Evolutionary conservation across 2,329 filamentous ascomycete species (phyloP).

Genomic region (Aspergillus floridensis): DNA sequence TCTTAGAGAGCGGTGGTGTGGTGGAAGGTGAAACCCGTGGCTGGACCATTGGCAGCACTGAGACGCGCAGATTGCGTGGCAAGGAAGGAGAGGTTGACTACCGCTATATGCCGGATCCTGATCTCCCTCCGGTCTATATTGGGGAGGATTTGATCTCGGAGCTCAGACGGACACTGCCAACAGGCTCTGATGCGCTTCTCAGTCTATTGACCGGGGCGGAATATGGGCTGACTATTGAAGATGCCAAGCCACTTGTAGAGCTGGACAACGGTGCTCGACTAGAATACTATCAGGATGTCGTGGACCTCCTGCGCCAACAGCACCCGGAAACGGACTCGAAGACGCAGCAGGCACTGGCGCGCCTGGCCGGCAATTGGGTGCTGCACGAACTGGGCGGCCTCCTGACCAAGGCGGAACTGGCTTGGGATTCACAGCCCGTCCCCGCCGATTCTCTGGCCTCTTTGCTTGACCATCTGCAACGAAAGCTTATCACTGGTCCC

Average conservation of each 20-base stretch:
- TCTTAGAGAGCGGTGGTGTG: slow-evolving; percentile 71
- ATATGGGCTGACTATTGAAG: slow-evolving; percentile 74
- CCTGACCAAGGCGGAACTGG: slow-evolving; percentile 50
- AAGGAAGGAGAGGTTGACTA: slow-evolving; percentile 99
- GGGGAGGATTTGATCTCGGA: slow-evolving; percentile 65
- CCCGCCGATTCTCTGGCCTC: slow-evolving; percentile 44
- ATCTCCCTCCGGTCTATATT: slow-evolving; percentile 77
- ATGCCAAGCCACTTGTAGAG: slow-evolving; percentile 74
- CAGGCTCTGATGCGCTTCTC: slow-evolving; percentile 69
- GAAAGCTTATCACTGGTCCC: slow-evolving; percentile 50
- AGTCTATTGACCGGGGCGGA: slow-evolving; percentile 55
- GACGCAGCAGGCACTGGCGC: slow-evolving; percentile 41
- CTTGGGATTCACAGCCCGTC: slow-evolving; percentile 41
- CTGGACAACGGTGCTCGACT: slow-evolving; percentile 76
- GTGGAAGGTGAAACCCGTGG: slow-evolving; percentile 87
- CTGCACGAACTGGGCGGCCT: slow-evolving; percentile 73
- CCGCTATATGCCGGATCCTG: slow-evolving; percentile 96
- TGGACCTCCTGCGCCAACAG: slow-evolving; percentile 35
- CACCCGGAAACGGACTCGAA: slow-evolving; percentile 25
- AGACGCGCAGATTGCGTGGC: slow-evolving; percentile 76
- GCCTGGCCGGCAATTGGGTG: slow-evolving; percentile 64
- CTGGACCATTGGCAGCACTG: slow-evolving; percentile 80
- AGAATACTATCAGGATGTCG: slow-evolving; percentile 66
- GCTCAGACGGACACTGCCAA: slow-evolving; percentile 63
- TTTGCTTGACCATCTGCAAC: slow-evolving; percentile 46